Evolutionary conservation across 2,329 filamentous ascomycete genomes (phyloP), one percentile per base, ranked within the genome.

Genomic region (Exophiala dermatitidis): DNA sequence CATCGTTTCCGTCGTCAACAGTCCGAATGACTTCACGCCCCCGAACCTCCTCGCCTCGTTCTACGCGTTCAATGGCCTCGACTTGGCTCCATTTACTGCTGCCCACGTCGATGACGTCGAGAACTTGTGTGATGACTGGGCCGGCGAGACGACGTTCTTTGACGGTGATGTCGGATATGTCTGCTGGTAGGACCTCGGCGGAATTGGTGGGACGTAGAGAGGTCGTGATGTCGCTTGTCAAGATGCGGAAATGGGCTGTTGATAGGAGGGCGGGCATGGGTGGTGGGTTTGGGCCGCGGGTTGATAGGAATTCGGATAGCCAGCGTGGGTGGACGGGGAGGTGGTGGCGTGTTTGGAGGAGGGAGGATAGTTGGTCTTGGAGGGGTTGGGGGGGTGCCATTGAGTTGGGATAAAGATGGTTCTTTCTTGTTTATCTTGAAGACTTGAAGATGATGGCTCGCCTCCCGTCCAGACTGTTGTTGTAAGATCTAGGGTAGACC

Each of bases 41-140:
- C 38, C 73, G 72, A n/a, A 74, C 67, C 2, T 75, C 71, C 54
- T 77, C 73, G 3, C 75, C 70, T 8, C 72, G 70, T 62, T 80
- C 77, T 2, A 79, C 66, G 5, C 76, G 73, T 47, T 75, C 75
- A 40, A 78, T 81, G 33, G 84, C 82, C 68, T 96, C 89, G 32
- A 95, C 79, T 68, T 96, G 89, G 59, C 88, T 85, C 88, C 90
- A 95, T 48, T 86, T 79, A 62, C 85, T 89, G 48, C 80, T 77
- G 1, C 84, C 79, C 19, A 97, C 78, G 65, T 97, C 90, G 65
- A 95, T 85, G 5, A 97, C 76, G 63, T 94, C 90, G 1, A 95
- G 72, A 0, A 97, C 80, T 68, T 97, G 93, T 1, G 93, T 84
- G 2, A 85, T 75, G 0, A 91, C 75, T 32, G 88, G 80, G 1